Percentiles rank a stretch among this genome's conserved stretches.
phyloP scores from a whole-genome alignment of 1,139 yeast genomes.

The Magnusiomyces ingens region DNA sequence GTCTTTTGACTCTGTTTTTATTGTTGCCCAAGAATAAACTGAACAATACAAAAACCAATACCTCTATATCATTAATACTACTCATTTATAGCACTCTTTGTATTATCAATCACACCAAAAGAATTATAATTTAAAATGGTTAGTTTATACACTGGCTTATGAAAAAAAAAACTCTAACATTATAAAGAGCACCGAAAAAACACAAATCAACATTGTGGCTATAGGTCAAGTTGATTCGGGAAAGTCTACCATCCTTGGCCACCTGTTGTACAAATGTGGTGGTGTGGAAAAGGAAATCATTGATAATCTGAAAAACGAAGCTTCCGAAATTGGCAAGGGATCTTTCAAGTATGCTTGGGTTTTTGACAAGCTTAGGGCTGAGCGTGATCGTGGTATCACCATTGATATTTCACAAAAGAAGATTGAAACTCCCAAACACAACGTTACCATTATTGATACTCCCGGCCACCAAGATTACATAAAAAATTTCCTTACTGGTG shows the following conservation, averaged over 20 bases:
- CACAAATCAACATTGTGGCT: constrained; percentile 98
- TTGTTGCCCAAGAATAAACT: too few species aligned
- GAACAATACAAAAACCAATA: too few species aligned
- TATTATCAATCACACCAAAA: too few species aligned
- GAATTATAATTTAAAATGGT: too few species aligned
- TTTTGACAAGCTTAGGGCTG: constrained; percentile 91
- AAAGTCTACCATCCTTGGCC: constrained; percentile 98
- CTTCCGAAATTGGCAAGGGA: constrained; percentile 97
- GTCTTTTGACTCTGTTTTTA: too few species aligned
- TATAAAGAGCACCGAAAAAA: constrained; percentile 93
- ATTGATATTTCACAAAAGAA: constrained; percentile 92
- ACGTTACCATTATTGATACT: constrained; percentile 88
- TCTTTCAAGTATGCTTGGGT: constrained; percentile 99
- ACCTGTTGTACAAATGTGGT: constrained; percentile 93
- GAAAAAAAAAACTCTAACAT: too few species aligned
- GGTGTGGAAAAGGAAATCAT: constrained; percentile 96
- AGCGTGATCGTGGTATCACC: constrained; percentile 97
- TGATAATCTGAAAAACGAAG: constrained; percentile 98
- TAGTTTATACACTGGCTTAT: too few species aligned
- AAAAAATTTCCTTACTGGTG: constrained; percentile 92
- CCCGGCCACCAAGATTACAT: constrained; percentile 98
- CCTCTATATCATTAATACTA: too few species aligned
- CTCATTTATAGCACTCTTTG: too few species aligned
- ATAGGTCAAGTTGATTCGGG: constrained; percentile 99
- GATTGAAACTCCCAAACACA: constrained; percentile 92